Evolutionary conservation across 2,329 filamentous ascomycete genomes (phyloP).

Genomic region (Hypoxylon sp.): DNA sequence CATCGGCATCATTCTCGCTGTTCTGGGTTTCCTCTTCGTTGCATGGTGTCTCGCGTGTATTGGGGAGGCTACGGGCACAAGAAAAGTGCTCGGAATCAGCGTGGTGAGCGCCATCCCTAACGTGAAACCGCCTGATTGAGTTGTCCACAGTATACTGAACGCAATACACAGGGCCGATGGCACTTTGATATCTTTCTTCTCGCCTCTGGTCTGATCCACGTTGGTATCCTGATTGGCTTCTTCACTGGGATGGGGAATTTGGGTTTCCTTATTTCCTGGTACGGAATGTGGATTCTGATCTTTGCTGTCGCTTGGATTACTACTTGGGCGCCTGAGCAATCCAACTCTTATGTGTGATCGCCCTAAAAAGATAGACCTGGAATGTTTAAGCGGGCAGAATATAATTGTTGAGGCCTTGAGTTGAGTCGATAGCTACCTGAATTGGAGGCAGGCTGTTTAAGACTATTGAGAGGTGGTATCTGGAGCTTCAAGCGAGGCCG

Average conservation of each 20-base stretch:
- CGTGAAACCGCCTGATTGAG: not conserved
- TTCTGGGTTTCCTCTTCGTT: slow-evolving; percentile 34
- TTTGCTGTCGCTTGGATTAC: slow-evolving; percentile 35
- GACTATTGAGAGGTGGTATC: not conserved
- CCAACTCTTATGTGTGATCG: slow-evolving; percentile 23
- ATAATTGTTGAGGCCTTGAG: not conserved
- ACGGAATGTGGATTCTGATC: slow-evolving; percentile 43
- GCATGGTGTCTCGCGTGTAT: slow-evolving; percentile 35
- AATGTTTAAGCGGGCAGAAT: not conserved
- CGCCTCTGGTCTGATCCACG: slow-evolving; percentile 29
- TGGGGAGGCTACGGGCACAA: slow-evolving; percentile 27
- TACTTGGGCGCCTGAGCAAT: slow-evolving; percentile 30
- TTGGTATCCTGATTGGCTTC: slow-evolving; percentile 25
- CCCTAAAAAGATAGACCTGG: not conserved
- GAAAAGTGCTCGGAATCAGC: slow-evolving; percentile 24
- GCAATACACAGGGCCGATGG: slow-evolving; percentile 22
- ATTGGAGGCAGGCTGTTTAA: not conserved
- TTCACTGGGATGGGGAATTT: slow-evolving; percentile 26
- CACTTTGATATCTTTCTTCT: slow-evolving; percentile 39
- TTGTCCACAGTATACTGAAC: slow-evolving; percentile 13
- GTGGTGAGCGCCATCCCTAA: slow-evolving; percentile 26
- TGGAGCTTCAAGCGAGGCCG: not conserved
- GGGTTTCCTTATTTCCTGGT: slow-evolving; percentile 36
- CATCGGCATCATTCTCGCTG: slow-evolving; percentile 30
- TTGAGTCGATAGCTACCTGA: not conserved